Evolutionary conservation across 495 filamentous ascomycete genomes (phyloP).

Genomic region (Neurospora discreta): DNA sequence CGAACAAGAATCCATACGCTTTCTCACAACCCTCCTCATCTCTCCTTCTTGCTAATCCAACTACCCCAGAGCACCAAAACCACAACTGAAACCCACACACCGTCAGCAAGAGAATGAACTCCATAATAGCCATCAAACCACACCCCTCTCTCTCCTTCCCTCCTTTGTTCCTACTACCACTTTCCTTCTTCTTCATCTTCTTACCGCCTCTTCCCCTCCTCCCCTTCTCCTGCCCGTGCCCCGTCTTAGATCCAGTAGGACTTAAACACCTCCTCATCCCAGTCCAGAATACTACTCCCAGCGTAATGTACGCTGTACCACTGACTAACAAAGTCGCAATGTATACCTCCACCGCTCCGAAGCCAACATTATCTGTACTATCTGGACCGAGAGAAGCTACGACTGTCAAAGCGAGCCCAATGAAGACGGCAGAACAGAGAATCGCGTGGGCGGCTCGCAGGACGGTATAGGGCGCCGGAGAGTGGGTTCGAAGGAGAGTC

Average conservation of each 20-base stretch:
- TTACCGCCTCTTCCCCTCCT: too few relatives aligned
- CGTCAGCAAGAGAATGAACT: slow-evolving; percentile 15
- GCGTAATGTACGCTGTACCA: neutral
- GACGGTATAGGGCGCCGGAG: neutral
- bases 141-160: neutral
- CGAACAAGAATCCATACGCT: slow-evolving; percentile 18
- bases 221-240: too few relatives aligned
- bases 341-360: slow-evolving; percentile 19
- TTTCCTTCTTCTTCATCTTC: too few relatives aligned
- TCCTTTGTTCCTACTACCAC: neutral
- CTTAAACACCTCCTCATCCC: neutral
- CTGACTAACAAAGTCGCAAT: slow-evolving; percentile 23
- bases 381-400: neutral
- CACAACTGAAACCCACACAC: slow-evolving; percentile 25
- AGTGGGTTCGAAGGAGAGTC: neutral
- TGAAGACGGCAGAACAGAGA: slow-evolving; percentile 11
- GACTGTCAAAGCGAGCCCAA: slow-evolving; percentile 6
- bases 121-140: neutral
- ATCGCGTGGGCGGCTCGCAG: slow-evolving; percentile 9
- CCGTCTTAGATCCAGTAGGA: too few relatives aligned
- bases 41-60: neutral
- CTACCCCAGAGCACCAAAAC: slow-evolving; percentile 25
- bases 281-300: neutral
- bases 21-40: neutral
- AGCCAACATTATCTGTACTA: neutral